phyloP scores from a whole-genome alignment of 75 land plant species.

The Selaginella moellendorffii region DNA sequence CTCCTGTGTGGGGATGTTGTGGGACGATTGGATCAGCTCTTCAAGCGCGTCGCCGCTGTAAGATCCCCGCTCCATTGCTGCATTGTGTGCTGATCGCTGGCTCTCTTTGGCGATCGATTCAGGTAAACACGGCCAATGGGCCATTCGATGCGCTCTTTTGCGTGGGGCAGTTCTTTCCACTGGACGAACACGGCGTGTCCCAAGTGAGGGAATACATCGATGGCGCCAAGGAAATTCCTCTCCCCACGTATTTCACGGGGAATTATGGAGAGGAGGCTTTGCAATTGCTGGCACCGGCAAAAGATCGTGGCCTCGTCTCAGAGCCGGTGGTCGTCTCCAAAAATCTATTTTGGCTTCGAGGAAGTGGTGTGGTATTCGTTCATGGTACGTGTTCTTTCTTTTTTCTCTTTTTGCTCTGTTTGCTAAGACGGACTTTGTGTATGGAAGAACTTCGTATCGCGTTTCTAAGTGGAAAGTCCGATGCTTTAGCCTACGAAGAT shows the following conservation, averaged over 20 bases:
- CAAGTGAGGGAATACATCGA: conserved; percentile 44
- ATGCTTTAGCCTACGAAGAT: conserved; percentile 14
- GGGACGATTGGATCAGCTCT: conserved; percentile 63
- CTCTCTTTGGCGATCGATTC: neutral
- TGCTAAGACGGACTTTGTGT: neutral
- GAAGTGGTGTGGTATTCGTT: conserved; percentile 72
- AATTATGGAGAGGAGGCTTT: conserved; percentile 61
- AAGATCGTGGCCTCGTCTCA: conserved; percentile 46
- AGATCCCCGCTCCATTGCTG: no score
- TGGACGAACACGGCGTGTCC: conserved; percentile 29
- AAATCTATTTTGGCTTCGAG: conserved; percentile 74
- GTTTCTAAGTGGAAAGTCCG: conserved; percentile 63
- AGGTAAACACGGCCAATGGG: conserved; percentile 88
- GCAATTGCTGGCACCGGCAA: conserved; percentile 37
- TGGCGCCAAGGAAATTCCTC: conserved; percentile 46
- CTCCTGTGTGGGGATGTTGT: conserved; percentile 87
- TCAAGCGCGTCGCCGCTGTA: conserved; percentile 68
- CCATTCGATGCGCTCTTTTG: conserved; percentile 89
- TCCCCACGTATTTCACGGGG: conserved; percentile 91
- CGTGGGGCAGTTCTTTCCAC: conserved; percentile 95
- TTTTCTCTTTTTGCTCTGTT: neutral
- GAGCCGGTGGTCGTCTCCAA: conserved; percentile 58
- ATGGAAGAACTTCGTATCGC: conserved; percentile 57
- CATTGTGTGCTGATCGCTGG: conserved; percentile 10
- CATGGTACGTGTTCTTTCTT: conserved; percentile 23